Percentiles rank a stretch among this genome's conserved stretches.
Conservation (phyloP, 805 yeast genomes). For the Metschnikowia aberdeeniae region DNA sequence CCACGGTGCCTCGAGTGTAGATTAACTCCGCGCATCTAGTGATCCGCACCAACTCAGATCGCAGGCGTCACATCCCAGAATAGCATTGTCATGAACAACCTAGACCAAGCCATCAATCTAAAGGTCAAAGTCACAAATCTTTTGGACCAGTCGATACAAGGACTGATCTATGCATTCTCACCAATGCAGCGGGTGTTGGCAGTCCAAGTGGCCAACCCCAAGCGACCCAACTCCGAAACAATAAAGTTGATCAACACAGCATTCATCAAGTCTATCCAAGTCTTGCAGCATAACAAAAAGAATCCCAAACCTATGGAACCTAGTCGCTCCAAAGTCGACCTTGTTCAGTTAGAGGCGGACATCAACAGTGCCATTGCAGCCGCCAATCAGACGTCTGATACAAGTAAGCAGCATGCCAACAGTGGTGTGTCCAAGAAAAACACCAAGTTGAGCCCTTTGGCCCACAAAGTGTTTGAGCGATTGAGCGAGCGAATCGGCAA, state of each 20-base stretch:
- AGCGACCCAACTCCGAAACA: slow-evolving; percentile 14
- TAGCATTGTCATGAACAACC: slow-evolving; percentile 11
- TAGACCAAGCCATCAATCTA: slow-evolving; percentile 17
- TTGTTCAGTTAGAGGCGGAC: slow-evolving; percentile 7
- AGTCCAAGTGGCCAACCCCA: slow-evolving; percentile 11
- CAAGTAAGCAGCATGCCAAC: neutral
- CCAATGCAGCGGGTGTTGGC: slow-evolving; percentile 45
- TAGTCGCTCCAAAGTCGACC: slow-evolving; percentile 8
- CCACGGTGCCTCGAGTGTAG: neutral
- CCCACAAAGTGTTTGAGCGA: slow-evolving; percentile 36
- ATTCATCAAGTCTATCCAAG: slow-evolving; percentile 54
- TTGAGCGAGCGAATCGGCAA: slow-evolving; percentile 37
- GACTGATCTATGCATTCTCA: slow-evolving; percentile 60
- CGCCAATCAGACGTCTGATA: neutral
- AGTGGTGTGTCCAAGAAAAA: slow-evolving; percentile 2
- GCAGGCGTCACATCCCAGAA: neutral
- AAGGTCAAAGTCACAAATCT: slow-evolving; percentile 59
- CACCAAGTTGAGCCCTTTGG: slow-evolving; percentile 12
- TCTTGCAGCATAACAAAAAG: slow-evolving; percentile 29
- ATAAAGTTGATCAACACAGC: slow-evolving; percentile 54
- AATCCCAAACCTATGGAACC: slow-evolving; percentile 21
- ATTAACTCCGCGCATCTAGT: neutral
- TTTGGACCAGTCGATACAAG: slow-evolving; percentile 54
- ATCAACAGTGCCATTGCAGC: slow-evolving; percentile 7
- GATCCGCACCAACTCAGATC: neutral